Base-by-base conservation (phyloP, 768 basidiomycete genomes). In the Panellus pusillus region DNA sequence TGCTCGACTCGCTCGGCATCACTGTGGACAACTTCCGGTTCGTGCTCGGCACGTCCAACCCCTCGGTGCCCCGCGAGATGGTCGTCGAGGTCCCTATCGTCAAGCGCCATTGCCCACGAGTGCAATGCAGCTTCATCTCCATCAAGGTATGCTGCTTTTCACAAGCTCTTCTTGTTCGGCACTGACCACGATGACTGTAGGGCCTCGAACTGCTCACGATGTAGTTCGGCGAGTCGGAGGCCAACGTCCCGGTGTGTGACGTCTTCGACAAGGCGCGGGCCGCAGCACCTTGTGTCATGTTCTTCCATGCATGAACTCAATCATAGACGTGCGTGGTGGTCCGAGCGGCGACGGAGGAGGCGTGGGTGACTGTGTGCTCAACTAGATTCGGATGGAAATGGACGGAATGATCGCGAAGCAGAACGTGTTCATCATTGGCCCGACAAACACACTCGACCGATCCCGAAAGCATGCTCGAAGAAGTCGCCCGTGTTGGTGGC, bases 181-280 rank as follows among this genome's bases (percentile, higher is more conserved):
- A 19, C 60, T 67, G 24, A 68, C 63, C n/a, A 9, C 4, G 9
- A 29, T 44, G 38, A 15, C 47, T 55, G 13, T 62, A 89, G 84
- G 96, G 97, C 61, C 96, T 95, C 58, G 97, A 98, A 74, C 80
- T 98, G 38, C 85, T 98, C 40, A 99, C 95, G 6, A 98, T 98
- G 96, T 99, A 96, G 94, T 98, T 99, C 74, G 97, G 97, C 85
- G 97, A 99, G 81, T 98, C 96, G 6, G 97, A 99, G 76, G 97
- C 96, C 61, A 99, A 99, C 66, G 97, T 99, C 97, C 15, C 97
- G n/a, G n/a, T n/a, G n/a, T n/a, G n/a, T n/a, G n/a, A n/a, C n/a
- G n/a, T n/a, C n/a, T n/a, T n/a, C n/a, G n/a, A n/a, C n/a, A n/a
- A n/a, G n/a, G n/a, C n/a, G n/a, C n/a, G n/a, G n/a, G n/a, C n/a